Percentiles rank a stretch among this genome's conserved stretches.
Conservation (phyloP, 2,329 filamentous ascomycete species). For the Pleochaeta shiraiana region DNA sequence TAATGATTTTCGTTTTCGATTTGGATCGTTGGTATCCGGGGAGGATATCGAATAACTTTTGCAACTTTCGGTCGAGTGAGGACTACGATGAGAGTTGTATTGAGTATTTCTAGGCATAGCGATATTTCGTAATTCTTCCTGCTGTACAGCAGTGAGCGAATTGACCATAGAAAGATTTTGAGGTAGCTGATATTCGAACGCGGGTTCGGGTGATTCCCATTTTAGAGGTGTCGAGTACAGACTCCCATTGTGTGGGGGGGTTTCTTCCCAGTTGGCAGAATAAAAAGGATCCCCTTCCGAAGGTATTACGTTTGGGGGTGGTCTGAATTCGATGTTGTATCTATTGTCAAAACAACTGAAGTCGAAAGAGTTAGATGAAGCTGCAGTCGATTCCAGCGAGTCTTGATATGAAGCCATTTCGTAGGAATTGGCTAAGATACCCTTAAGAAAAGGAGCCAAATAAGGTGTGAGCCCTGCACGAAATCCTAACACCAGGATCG, state of each 20-base stretch:
- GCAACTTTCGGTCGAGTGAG: slow-evolving; percentile 30
- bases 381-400: not conserved
- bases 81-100: slow-evolving; percentile 28
- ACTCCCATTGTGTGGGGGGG: slow-evolving; percentile 15
- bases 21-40: slow-evolving; percentile 30
- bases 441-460: not conserved
- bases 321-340: too few species aligned
- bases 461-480: not conserved
- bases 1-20: slow-evolving; percentile 48
- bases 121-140: slow-evolving; percentile 38
- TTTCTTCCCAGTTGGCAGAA: slow-evolving; percentile 14
- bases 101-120: slow-evolving; percentile 41
- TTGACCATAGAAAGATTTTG: slow-evolving; percentile 15
- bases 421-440: not conserved
- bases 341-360: not conserved
- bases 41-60: slow-evolving; percentile 31
- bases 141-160: slow-evolving; percentile 33
- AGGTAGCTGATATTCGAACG: slow-evolving; percentile 11
- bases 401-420: slow-evolving; percentile 1
- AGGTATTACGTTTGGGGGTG: slow-evolving; percentile 5
- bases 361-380: not conserved
- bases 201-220: slow-evolving; percentile 16
- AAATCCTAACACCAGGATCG: too few species aligned
- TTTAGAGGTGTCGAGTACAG: slow-evolving; percentile 17
- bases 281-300: slow-evolving; percentile 15